Evolutionary conservation across 73 alveolate genomes (phyloP).

Genomic region (Breviolum minutum): DNA sequence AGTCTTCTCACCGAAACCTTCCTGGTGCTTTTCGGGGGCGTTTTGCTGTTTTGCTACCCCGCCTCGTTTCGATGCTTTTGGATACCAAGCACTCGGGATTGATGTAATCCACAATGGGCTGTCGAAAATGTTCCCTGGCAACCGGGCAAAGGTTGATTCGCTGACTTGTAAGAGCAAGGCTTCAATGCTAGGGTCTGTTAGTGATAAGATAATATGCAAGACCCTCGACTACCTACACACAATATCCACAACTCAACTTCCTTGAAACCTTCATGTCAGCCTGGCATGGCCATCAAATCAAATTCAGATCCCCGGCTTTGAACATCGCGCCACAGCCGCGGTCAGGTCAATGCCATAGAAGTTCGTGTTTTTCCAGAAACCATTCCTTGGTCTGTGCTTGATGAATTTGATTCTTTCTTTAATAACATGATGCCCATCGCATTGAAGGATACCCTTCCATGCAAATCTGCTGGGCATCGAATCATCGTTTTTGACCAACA

Average conservation of each 20-base stretch:
- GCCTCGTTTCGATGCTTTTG: constrained; percentile 28
- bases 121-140: constrained; percentile 95
- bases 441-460: background rate
- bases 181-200: too few relatives aligned
- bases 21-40: background rate
- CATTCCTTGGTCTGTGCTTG: constrained; percentile 12
- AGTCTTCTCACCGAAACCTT: background rate
- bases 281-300: background rate
- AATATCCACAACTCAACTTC: too few relatives aligned
- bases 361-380: constrained; percentile 95
- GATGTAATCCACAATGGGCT: constrained; percentile 96
- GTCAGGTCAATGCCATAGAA: constrained; percentile 97
- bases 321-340: constrained; percentile 95
- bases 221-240: too few relatives aligned
- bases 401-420: too few relatives aligned
- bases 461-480: too few relatives aligned
- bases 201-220: too few relatives aligned
- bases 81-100: constrained; percentile 96
- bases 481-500: too few relatives aligned
- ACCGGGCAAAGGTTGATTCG: too few relatives aligned
- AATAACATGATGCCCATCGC: too few relatives aligned
- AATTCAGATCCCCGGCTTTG: background rate
- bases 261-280: background rate
- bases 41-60: background rate
- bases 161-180: too few relatives aligned